Evolutionary conservation across 2,329 filamentous ascomycete species (phyloP).

Genomic region (Talaromyces sp.): DNA sequence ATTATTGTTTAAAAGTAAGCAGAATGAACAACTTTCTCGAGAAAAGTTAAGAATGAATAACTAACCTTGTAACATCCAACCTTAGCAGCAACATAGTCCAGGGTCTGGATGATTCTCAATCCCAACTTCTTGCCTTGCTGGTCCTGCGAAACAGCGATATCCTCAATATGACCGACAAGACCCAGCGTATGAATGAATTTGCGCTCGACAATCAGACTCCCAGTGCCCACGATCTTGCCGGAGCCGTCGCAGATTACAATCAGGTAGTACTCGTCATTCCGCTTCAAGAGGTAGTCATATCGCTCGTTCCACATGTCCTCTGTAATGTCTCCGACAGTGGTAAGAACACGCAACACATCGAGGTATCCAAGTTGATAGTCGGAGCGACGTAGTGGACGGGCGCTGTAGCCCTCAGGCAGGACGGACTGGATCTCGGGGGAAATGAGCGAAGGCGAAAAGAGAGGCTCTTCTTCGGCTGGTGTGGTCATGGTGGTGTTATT

Average conservation of each 20-base stretch:
- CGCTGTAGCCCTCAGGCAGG: conserved; percentile 74
- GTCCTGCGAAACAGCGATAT: conserved; percentile 90
- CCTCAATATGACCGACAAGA: conserved; percentile 87
- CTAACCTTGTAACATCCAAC: conserved; percentile 85
- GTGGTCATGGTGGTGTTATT: neutral
- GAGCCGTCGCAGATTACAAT: conserved; percentile 74
- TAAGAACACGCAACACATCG: conserved; percentile 84
- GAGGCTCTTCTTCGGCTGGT: conserved; percentile 46
- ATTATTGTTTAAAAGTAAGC: conserved; percentile 30
- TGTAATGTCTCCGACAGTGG: conserved; percentile 82
- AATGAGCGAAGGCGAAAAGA: conserved; percentile 75
- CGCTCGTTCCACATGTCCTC: conserved; percentile 69
- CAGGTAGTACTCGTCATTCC: conserved; percentile 76
- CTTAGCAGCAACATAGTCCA: conserved; percentile 81
- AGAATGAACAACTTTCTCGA: neutral
- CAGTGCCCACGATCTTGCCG: conserved; percentile 75
- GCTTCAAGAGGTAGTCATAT: conserved; percentile 73
- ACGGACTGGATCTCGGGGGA: conserved; percentile 65
- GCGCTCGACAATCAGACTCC: conserved; percentile 83
- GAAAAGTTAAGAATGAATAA: conserved; percentile 8
- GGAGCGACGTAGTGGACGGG: conserved; percentile 70
- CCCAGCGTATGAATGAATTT: conserved; percentile 56
- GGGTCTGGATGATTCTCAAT: conserved; percentile 83
- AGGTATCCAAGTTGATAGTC: conserved; percentile 83
- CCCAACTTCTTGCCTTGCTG: conserved; percentile 98